Base-by-base conservation (phyloP, 192 early-diverging fungal genomes). In the Paraglomus brasilianum region DNA sequence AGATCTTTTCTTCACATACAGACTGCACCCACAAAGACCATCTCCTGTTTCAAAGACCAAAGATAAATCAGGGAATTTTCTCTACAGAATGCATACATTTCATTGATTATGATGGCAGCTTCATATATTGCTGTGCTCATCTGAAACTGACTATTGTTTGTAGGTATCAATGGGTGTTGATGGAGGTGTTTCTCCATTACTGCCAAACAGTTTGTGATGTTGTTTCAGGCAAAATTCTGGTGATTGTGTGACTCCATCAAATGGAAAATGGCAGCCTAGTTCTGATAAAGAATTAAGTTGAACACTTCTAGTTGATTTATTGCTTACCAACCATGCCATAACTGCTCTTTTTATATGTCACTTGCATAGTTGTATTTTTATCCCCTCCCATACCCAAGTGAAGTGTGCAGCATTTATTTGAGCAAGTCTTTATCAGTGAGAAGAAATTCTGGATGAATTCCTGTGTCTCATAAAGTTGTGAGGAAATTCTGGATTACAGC, bases 11-110 rank as follows among this genome's bases (percentile, higher is more conserved):
- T 61, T 61, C 41, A 19, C 0, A 61, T 15, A n/a, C 17, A 49
- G 63, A 48, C 50, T 30, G 8, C 5, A 11, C 10, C 44, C 47
- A 48, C 19, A 65, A 65, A 13, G 4, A 1, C 15, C 47, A 65
- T 38, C 30, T 50, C 40, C 47, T 49, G 40, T 0, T n/a, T n/a
- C n/a, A n/a, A n/a, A n/a, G n/a, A 7, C 46, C 45, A 65, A 38
- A 65, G 47, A 5, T 0, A 49, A 19, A 39, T 24, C 24, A 64
- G n/a, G 13, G 46, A 64, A 36, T 64, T 47, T 36, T 65, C 0
- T 65, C 47, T 48, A 49, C 63, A 65, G 50, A 65, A 65, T 15
- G 15, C 19, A 65, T 65, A 65, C n/a, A 65, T 49, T 49, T 65
- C 47, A 38, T 65, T 13, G 30, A 65, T 14, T 17, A n/a, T n/a